Evolutionary conservation across 306 rosid genomes (phyloP).

Genomic region (Trichosanthes cucumerina): DNA sequence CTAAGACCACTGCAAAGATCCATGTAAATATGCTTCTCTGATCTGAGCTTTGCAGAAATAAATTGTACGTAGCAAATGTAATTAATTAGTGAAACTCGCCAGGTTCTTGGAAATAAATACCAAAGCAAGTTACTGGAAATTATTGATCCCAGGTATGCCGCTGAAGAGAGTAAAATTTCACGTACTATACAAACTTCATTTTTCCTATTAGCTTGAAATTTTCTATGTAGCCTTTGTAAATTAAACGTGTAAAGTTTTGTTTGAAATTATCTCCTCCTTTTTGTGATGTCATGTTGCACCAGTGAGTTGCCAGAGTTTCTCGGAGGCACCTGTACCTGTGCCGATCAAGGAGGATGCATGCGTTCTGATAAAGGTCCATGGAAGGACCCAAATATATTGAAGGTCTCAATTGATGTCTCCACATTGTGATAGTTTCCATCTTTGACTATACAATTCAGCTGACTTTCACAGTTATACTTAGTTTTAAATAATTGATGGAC

Average conservation of each 20-base stretch:
- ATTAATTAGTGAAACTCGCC: constrained; percentile 17
- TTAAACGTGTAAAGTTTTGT: neutral
- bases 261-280: neutral
- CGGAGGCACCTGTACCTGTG: constrained; percentile 83
- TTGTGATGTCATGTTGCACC: constrained; percentile 13
- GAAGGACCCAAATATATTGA: constrained; percentile 56
- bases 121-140: constrained; percentile 79
- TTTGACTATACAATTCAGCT: neutral
- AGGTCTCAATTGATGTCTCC: constrained; percentile 20
- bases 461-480: neutral
- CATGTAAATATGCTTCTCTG: constrained; percentile 34
- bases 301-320: constrained; percentile 86
- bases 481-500: constrained; percentile 7
- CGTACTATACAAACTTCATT: neutral
- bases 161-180: neutral
- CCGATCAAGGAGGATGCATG: constrained; percentile 83
- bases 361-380: constrained; percentile 91
- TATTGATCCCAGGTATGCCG: constrained; percentile 71
- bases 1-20: constrained; percentile 82
- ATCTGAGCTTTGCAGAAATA: constrained; percentile 13
- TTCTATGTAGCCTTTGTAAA: constrained; percentile 1
- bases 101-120: constrained; percentile 89
- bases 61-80: constrained; percentile 2
- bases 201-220: neutral
- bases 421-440: neutral